Evolutionary conservation across 805 yeast species (phyloP).

Genomic region (Tetrapisispora namnaoensis): DNA sequence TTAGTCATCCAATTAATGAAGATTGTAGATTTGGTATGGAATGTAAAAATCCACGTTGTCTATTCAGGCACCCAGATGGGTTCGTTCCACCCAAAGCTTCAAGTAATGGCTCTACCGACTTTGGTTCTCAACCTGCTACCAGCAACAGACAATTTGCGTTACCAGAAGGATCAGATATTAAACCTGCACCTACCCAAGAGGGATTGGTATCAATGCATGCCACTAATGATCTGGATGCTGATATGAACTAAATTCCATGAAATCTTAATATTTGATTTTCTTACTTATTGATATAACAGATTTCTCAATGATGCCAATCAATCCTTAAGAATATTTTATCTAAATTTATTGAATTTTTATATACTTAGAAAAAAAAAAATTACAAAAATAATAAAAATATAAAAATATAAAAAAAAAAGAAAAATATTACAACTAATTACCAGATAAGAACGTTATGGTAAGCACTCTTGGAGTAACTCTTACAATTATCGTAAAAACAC

Average conservation of each 20-base stretch:
- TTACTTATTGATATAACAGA: neutral
- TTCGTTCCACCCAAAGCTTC: slow-evolving; percentile 32
- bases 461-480: no score
- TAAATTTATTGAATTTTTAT: neutral
- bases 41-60: slow-evolving; percentile 64
- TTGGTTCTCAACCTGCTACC: slow-evolving; percentile 27
- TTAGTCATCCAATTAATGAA: slow-evolving; percentile 72
- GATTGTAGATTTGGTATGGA: slow-evolving; percentile 71
- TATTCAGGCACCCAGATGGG: slow-evolving; percentile 77
- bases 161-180: slow-evolving; percentile 63
- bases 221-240: slow-evolving; percentile 19
- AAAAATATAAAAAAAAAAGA: slow-evolving; percentile 4
- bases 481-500: no score
- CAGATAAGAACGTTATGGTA: no score
- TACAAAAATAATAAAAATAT: slow-evolving; percentile 6
- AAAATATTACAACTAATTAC: neutral
- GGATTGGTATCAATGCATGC: slow-evolving; percentile 20
- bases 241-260: slow-evolving; percentile 14
- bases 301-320: neutral
- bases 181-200: slow-evolving; percentile 49
- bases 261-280: no score
- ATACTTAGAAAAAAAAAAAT: slow-evolving; percentile 1
- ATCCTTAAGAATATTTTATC: neutral
- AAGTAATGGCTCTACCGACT: slow-evolving; percentile 26
- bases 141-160: slow-evolving; percentile 67